Evolutionary conservation across 1,284 basidiomycete species (phyloP), one percentile per base, ranked within the genome.

Genomic region (Microbotryum scabiosae): DNA sequence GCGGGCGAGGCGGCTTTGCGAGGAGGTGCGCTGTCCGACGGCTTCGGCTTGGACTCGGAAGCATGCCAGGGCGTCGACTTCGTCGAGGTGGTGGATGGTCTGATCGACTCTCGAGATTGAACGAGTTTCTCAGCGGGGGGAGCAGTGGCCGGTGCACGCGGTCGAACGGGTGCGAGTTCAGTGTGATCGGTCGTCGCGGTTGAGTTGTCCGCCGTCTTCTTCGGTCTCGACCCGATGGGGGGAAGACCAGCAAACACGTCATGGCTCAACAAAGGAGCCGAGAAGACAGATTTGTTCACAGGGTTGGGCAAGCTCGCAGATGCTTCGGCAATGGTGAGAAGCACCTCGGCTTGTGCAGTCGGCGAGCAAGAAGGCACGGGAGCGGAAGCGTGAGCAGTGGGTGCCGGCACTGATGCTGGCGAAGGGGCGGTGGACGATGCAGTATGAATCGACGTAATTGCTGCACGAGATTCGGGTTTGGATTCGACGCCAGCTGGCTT

Each of bases 1-100:
- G 81, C 41, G 47, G 74, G 76, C 5, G 81, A 78, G 25, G 81
- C 77, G 26, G 81, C 30, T 16, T 9, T 12, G n/a, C 26, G 44
- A 20, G 51, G 30, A 18, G 5, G 2, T 25, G 44, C 25, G 14
- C 21, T 12, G 7, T 18, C 50, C 12, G 12, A 28, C 28, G 7
- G n/a, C 28, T 21, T 44, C 14, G 50, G 20, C 26, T 26, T 10
- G 36, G 20, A 14, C 45, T 18, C 49, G 43, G 43, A 25, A 28
- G 46, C 28, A 8, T n/a, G 8, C 28, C 30, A n/a, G 21, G 46
- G 47, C 36, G 36, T n/a, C 16, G 26, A 16, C 12, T 23, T 9
- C 16, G 18, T 44, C 20, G 41, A 14, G 6, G 2, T 10, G 21
- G 26, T 18, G 25, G 44, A 20, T 30, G 7, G 5, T 23, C 36